Conservation (phyloP, 805 yeast species). For the Candida alai region DNA sequence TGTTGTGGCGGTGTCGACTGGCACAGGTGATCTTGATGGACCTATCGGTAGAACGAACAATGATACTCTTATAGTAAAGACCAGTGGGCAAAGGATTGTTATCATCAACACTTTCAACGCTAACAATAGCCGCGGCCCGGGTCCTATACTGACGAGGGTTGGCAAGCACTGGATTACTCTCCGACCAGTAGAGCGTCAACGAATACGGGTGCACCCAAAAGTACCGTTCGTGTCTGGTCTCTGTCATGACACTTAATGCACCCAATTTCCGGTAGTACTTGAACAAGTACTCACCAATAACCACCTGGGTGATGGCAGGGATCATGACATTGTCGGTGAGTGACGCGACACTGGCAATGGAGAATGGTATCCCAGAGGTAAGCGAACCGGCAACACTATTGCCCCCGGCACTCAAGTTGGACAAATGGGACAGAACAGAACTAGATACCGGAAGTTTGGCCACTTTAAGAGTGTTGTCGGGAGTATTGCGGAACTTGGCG, state of each 20-base stretch:
- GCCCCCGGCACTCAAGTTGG: conserved; percentile 24
- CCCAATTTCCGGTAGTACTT: conserved; percentile 81
- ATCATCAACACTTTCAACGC: conserved; percentile 78
- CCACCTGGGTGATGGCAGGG: conserved; percentile 86
- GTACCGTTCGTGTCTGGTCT: conserved; percentile 82
- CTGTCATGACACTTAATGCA: conserved; percentile 69
- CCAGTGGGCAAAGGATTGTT: conserved; percentile 88
- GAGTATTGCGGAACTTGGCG: background rate
- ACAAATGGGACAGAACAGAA: conserved; percentile 27
- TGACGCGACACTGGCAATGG: conserved; percentile 60
- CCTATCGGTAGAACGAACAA: conserved; percentile 66
- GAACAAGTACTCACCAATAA: conserved; percentile 85
- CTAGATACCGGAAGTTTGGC: conserved; percentile 14
- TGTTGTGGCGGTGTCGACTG: conserved; percentile 80
- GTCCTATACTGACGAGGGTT: conserved; percentile 66
- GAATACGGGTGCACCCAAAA: conserved; percentile 98
- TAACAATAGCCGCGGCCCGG: conserved; percentile 73
- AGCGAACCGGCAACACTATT: conserved; percentile 32
- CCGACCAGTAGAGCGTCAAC: conserved; percentile 85
- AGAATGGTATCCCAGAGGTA: conserved; percentile 29
- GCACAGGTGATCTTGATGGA: conserved; percentile 81
- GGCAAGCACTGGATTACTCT: conserved; percentile 68
- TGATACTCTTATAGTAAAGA: conserved; percentile 75
- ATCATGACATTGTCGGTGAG: conserved; percentile 68
- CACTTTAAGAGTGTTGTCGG: background rate